Base-by-base conservation (phyloP, 805 yeast species). In the Brettanomyces sp. region DNA sequence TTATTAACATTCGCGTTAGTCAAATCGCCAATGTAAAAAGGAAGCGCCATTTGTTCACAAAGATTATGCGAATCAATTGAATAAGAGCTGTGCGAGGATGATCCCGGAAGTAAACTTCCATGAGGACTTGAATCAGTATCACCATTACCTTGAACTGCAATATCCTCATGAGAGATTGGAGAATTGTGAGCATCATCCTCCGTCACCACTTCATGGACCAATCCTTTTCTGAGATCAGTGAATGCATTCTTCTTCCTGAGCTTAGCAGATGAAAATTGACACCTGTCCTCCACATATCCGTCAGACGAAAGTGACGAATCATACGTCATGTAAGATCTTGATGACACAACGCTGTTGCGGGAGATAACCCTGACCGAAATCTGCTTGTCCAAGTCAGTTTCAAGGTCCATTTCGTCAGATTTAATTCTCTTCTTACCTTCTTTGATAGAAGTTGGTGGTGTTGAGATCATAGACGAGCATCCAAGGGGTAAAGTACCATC, bases 161-260 rank as follows among this genome's bases (percentile, higher is more conserved):
- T 28, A 7, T 28, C 11, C 7, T 9, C 11, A 28, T 28, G 32
- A 7, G 32, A 3, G 11, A 2, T 3, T 7, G 11, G 9, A 1
- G 11, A 28, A 28, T 7, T 9, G 32, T 28, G 32, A 7, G 32
- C 2, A 7, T 28, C 9, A 28, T 6, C 6, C n/a, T 38, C 25
- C 14, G 22, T n/a, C 14, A 28, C 7, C 32, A 28, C 32, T 7
- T 28, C 32, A 7, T 6, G 32, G 3, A n/a, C 39, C n/a, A 39
- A 14, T 6, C 39, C 43, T 12, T 49, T 69, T 51, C 83, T 64
- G 42, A 82, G 61, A 52, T 81, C 72, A 12, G 63, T 62, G 39
- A 70, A 64, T 0, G 76, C 79, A 7, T 61, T 61, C 56, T 79
- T 80, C 60, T 80, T 80, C 46, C 58, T 64, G 50, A 74, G 64